phyloP scores from a whole-genome alignment of 495 filamentous ascomycete genomes.

The Chaetomidium leptoderma region DNA sequence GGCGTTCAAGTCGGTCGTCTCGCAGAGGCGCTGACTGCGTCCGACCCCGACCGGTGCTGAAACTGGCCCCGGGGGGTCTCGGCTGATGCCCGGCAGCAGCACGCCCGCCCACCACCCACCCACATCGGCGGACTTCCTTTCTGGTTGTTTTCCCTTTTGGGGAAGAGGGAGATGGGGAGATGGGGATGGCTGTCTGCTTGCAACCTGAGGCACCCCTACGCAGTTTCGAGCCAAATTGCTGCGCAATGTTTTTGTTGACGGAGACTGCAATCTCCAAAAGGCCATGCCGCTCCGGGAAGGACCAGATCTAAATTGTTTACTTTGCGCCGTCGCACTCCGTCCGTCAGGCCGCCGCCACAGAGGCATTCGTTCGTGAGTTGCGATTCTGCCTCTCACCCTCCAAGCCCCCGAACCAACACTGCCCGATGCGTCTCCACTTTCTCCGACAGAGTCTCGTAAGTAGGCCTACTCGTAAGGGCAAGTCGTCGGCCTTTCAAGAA shows the following conservation, averaged over 20 bases:
- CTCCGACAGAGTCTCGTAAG: neutral
- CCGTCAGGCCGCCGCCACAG: too few relatives aligned
- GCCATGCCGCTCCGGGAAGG: too few relatives aligned
- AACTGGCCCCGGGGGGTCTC: neutral
- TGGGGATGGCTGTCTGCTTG: too few relatives aligned
- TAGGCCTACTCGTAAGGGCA: too few relatives aligned
- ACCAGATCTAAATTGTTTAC: too few relatives aligned
- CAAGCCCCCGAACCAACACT: neutral
- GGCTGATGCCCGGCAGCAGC: neutral
- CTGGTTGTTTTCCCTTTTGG: neutral
- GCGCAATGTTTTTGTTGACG: neutral
- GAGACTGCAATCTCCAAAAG: neutral
- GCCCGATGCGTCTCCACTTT: neutral
- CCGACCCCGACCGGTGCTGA: neutral
- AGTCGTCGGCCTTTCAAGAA: too few relatives aligned
- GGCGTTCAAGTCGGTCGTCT: neutral
- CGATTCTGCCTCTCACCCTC: conserved; percentile 1
- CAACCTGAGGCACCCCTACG: neutral
- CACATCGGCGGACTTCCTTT: conserved; percentile 2
- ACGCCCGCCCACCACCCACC: neutral
- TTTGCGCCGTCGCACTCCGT: too few relatives aligned
- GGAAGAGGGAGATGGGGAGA: neutral
- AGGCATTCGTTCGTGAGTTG: too few relatives aligned
- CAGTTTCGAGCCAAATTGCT: neutral
- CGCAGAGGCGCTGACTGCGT: neutral